Percentiles rank a stretch among this genome's conserved stretches.
phyloP scores from a whole-genome alignment of 345 rosid genomes.

The Eucalyptus rudis region DNA sequence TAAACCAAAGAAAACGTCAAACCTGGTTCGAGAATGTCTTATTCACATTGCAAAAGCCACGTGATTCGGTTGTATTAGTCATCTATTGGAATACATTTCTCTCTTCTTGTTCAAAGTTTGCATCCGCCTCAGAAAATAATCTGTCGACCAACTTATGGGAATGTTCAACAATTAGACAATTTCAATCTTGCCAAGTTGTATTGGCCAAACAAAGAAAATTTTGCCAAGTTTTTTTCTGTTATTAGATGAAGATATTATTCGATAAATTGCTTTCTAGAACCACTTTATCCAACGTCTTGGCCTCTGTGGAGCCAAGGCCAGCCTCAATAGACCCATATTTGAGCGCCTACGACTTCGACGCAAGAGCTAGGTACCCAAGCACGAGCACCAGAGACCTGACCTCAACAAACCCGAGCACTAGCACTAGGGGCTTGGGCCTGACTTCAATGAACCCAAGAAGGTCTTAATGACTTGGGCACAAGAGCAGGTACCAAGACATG shows the following conservation, averaged over 20 bases:
- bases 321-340: background rate
- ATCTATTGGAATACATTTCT: background rate
- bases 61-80: background rate
- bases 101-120: background rate
- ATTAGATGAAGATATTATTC: background rate
- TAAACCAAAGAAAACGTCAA: background rate
- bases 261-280: background rate
- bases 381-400: background rate
- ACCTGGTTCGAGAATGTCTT: background rate
- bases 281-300: background rate
- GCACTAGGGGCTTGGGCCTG: background rate
- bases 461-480: background rate
- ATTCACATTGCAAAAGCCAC: background rate
- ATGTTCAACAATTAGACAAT: background rate
- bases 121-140: background rate
- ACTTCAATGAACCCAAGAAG: background rate
- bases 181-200: background rate
- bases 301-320: background rate
- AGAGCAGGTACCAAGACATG: background rate
- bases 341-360: accelerated
- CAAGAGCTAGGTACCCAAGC: background rate
- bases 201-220: background rate
- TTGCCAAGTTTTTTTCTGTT: background rate
- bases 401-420: background rate
- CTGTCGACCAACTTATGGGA: background rate